Evolutionary conservation across 1,284 basidiomycete genomes (phyloP), one percentile per base, ranked within the genome.

Genomic region (Papiliotrema nemorosa): DNA sequence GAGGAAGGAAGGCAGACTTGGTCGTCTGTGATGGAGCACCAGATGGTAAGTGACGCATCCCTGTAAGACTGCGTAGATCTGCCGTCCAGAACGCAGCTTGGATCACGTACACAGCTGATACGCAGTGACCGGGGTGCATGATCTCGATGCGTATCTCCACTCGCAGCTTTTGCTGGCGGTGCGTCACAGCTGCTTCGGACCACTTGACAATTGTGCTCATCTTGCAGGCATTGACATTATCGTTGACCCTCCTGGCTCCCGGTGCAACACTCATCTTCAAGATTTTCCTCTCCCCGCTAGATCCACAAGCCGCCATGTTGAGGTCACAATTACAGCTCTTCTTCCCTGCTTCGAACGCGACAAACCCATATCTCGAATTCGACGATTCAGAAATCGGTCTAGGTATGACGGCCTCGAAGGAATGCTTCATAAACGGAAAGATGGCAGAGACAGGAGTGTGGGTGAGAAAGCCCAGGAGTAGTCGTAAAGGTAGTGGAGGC

Each of bases 1-100:
- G 69, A 16, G 78, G 77, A 3, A 64, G 74, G 6, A 72, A 76
- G 46, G 79, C 79, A 0, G 77, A 81, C 50, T 66, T 82, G 33
- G 78, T 81, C 25, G 77, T 82, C 2, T 82, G 81, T 56, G 81
- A 82, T 54, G 81, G 81, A 9, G 81, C 81, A 16, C 80, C 81
- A 3, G 81, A 82, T 60, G 77, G 77, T 76, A 20, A 50, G 71
- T 63, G 18, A n/a, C n/a, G n/a, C n/a, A n/a, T 20, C 24, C 20
- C 35, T 12, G 10, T n/a, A 25, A 22, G 14, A 41, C 14, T 22
- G 20, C 7, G n/a, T n/a, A n/a, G n/a, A n/a, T n/a, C 39, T 12
- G 35, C 22, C 10, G 20, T 7, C 5, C 12, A 35, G 16, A 18
- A 33, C 2, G 27, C 18, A 9, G 25, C 13, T 25, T 40, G 3